These are phyloP conservation scores for Talaromyces atroroseus DNA, from an alignment of 2,329 filamentous ascomycete species.

Conservation along the genomic window DNA sequence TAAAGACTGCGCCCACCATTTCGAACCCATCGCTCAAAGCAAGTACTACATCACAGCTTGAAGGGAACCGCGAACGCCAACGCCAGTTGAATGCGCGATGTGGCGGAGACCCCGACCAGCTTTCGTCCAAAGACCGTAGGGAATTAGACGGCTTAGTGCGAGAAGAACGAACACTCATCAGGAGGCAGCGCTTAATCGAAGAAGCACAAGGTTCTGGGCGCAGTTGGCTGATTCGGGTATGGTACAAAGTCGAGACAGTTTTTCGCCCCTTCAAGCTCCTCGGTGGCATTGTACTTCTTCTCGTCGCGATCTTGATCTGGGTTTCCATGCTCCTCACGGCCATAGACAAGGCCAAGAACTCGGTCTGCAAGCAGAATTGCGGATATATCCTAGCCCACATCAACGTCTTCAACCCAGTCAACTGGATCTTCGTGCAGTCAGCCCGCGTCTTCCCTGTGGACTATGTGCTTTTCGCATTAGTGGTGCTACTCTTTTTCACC, in stretches of 20 bases:
- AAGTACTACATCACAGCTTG: slow-evolving; percentile 72
- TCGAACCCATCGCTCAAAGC: slow-evolving; percentile 74
- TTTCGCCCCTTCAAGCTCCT: slow-evolving; percentile 86
- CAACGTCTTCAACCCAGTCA: slow-evolving; percentile 91
- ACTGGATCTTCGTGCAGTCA: slow-evolving; percentile 78
- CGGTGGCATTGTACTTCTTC: slow-evolving; percentile 70
- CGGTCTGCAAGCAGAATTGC: slow-evolving; percentile 80
- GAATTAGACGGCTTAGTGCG: slow-evolving; percentile 82
- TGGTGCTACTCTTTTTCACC: slow-evolving; percentile 83
- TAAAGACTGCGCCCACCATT: slow-evolving; percentile 83
- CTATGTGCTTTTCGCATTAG: slow-evolving; percentile 79
- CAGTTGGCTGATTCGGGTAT: slow-evolving; percentile 65
- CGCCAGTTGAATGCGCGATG: slow-evolving; percentile 84
- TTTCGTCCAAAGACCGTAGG: slow-evolving; percentile 78
- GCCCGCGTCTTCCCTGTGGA: slow-evolving; percentile 85
- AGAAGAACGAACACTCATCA: slow-evolving; percentile 86
- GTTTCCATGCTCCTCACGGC: slow-evolving; percentile 90
- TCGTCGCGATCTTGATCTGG: slow-evolving; percentile 72
- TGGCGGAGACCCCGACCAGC: slow-evolving; percentile 64
- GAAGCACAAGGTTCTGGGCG: slow-evolving; percentile 63
- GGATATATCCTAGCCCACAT: slow-evolving; percentile 86
- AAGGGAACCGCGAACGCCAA: slow-evolving; percentile 85
- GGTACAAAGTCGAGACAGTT: slow-evolving; percentile 74
- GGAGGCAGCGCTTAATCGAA: slow-evolving; percentile 78
- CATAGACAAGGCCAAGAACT: slow-evolving; percentile 96